Percentiles rank a stretch among this genome's conserved stretches.
These are phyloP conservation scores for Panaeolus cyanescens DNA, from an alignment of 768 basidiomycete genomes.

Conservation along the genomic window DNA sequence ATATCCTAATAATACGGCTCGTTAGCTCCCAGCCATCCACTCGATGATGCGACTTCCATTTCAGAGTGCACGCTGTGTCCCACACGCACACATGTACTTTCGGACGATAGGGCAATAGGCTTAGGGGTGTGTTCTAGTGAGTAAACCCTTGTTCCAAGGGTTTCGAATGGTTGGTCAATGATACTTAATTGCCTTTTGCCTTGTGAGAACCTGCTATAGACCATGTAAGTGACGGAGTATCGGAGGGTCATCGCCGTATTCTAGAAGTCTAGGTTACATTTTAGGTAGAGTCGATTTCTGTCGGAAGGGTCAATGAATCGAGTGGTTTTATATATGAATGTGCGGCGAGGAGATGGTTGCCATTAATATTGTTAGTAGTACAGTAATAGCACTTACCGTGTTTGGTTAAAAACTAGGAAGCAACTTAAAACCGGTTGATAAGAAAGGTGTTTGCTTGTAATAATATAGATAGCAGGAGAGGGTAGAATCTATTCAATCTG, in stretches of 20 bases:
- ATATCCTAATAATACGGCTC: background rate
- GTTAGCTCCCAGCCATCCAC: background rate
- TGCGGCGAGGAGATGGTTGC: background rate
- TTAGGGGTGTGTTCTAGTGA: background rate
- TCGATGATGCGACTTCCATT: background rate
- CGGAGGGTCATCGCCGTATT: background rate
- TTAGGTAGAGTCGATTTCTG: background rate
- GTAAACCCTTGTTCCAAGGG: background rate
- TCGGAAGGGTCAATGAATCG: background rate
- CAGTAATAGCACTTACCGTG: no score
- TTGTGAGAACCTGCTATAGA: background rate
- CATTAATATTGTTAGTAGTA: no score
- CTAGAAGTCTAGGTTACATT: background rate
- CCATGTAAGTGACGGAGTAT: background rate
- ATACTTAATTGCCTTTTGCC: background rate
- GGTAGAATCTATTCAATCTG: no score
- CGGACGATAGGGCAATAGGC: background rate
- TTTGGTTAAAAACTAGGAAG: no score
- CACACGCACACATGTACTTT: background rate
- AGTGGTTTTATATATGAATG: background rate
- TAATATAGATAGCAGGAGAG: no score
- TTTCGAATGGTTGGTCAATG: background rate
- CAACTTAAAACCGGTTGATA: no score
- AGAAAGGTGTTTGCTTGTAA: no score
- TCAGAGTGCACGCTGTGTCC: no score